Base-by-base conservation (phyloP, 768 basidiomycete genomes). In the Trametes elegans region DNA sequence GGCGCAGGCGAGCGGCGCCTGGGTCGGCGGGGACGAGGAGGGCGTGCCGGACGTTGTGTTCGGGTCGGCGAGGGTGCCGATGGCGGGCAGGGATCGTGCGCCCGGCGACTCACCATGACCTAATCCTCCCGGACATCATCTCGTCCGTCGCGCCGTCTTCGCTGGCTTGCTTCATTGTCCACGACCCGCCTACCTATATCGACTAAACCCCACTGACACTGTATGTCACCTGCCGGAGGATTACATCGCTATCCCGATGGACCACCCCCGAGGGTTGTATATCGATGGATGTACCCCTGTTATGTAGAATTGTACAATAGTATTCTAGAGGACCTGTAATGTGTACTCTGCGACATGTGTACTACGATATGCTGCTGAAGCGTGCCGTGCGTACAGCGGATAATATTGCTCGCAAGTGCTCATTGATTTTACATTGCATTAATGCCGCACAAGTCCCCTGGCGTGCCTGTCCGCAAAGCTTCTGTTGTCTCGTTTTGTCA, bases 31-130 rank as follows among this genome's bases (percentile, higher is more conserved):
- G 1, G 67, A 71, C n/a, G 69, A 65, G 28, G 73, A 73, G 36
- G 63, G 66, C 27, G 65, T 83, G 8, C 81, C 82, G 27, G 75
- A 82, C 39, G 70, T 84, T 3, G 75, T 76, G 4, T 65, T 84
- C 4, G 82, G 82, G 21, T 62, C 79, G 13, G 66, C 77, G 28
- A 70, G 71, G 34, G 58, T 78, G n/a, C 70, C 69, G 3, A 2
- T 59, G 34, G 35, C 18, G 24, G 18, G 32, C 32, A 14, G 27
- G 14, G 50, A 35, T n/a, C 18, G 32, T 8, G 32, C 18, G n/a
- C 26, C 31, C 10, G n/a, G 42, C 32, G 42, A 44, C 9, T 27
- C 34, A 43, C 23, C 51, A 29, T 53, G 51, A 53, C 42, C 13
- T n/a, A n/a, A n/a, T n/a, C n/a, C n/a, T n/a, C n/a, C n/a, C n/a